Conservation (phyloP, 257 asterid genomes). For the Paraleonurus japonicus region DNA sequence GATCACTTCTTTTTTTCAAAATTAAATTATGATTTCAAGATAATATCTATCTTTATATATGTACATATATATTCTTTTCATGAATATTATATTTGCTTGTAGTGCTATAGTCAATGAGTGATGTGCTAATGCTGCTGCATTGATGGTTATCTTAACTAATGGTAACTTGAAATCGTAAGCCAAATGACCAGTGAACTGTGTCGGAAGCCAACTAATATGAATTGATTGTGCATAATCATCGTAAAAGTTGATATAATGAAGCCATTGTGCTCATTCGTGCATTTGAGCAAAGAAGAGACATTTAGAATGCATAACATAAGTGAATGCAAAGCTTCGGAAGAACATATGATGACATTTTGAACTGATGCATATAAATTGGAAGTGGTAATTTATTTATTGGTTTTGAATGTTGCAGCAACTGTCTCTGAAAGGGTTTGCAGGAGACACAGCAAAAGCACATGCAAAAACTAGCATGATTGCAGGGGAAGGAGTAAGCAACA, state of each 20-base stretch:
- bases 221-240: neutral
- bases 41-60: too few species aligned
- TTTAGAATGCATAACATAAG: neutral
- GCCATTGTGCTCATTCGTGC: neutral
- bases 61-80: neutral
- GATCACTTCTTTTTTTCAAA: slow-evolving; percentile 9
- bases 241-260: too few species aligned
- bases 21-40: neutral
- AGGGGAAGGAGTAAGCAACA: slow-evolving; percentile 98
- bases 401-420: slow-evolving; percentile 65
- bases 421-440: slow-evolving; percentile 92
- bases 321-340: neutral
- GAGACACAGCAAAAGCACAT: slow-evolving; percentile 97
- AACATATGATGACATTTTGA: too few species aligned
- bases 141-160: too few species aligned
- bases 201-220: too few species aligned
- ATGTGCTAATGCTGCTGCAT: too few species aligned
- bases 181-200: too few species aligned
- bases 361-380: too few species aligned
- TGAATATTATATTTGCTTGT: neutral
- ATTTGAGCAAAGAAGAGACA: too few species aligned
- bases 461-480: slow-evolving; percentile 99
- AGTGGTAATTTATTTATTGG: too few species aligned
- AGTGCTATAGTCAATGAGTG: too few species aligned
- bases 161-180: too few species aligned